These are phyloP conservation scores for Cladorrhinum samala DNA, from an alignment of 495 filamentous ascomycete genomes.

Conservation along the genomic window DNA sequence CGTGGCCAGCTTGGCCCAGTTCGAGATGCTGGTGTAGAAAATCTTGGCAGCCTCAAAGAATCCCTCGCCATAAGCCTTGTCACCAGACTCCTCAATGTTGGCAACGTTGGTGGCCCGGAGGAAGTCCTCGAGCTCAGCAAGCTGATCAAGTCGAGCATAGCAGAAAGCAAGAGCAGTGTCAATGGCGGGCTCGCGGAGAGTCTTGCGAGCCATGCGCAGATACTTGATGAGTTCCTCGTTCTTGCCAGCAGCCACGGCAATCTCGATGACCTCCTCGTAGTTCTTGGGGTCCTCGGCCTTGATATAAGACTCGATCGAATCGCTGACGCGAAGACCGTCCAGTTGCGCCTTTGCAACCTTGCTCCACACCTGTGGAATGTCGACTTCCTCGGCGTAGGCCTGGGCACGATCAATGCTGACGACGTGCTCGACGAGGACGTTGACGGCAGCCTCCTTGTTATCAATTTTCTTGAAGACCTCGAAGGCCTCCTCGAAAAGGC, in stretches of 20 bases:
- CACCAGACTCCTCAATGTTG: constrained; percentile 89
- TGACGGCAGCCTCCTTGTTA: constrained; percentile 77
- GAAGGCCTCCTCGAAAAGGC: constrained; percentile 94
- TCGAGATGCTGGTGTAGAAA: constrained; percentile 96
- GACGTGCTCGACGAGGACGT: constrained; percentile 92
- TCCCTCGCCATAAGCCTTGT: constrained; percentile 94
- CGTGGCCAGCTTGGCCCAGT: constrained; percentile 98
- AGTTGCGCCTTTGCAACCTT: constrained; percentile 97
- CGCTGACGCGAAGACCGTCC: constrained; percentile 86
- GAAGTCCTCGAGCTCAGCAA: constrained; percentile 95
- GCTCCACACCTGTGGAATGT: constrained; percentile 98
- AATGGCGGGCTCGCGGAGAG: constrained; percentile 85
- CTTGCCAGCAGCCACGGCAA: constrained; percentile 91
- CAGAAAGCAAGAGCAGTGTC: constrained; percentile 92
- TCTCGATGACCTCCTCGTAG: constrained; percentile 93
- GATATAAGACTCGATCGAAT: constrained; percentile 96
- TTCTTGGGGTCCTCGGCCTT: constrained; percentile 89
- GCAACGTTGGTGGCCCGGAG: constrained; percentile 89
- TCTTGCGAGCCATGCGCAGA: constrained; percentile 95
- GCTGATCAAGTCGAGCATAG: constrained; percentile 84
- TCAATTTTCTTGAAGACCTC: constrained; percentile 98
- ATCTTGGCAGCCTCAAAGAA: constrained; percentile 97
- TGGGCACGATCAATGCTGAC: constrained; percentile 98
- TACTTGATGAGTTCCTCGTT: constrained; percentile 97
- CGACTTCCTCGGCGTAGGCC: constrained; percentile 92